Percentiles rank a stretch among this genome's conserved stretches.
Conservation (phyloP, 2,329 filamentous ascomycete genomes). For the Aspergillus sp. region DNA sequence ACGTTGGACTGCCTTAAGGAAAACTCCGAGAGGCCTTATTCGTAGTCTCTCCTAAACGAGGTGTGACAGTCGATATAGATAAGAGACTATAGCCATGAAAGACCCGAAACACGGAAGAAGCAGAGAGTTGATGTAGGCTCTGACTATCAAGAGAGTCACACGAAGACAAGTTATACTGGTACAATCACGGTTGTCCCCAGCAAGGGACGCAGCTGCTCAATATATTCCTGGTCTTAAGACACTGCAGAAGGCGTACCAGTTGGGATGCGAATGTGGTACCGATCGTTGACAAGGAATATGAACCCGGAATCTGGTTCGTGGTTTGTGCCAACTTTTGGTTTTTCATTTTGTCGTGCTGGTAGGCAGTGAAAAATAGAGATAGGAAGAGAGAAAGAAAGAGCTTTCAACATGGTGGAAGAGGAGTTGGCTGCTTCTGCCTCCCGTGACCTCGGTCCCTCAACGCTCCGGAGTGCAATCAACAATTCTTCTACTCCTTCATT, state of each 20-base stretch:
- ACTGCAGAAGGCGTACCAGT: background rate
- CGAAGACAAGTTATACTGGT: background rate
- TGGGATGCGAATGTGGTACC: constrained; percentile 3
- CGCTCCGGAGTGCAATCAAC: background rate
- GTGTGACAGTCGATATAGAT: background rate
- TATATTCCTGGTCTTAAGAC: background rate
- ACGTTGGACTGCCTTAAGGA: constrained; percentile 9
- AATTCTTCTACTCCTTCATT: background rate
- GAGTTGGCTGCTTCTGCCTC: background rate
- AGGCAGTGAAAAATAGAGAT: background rate
- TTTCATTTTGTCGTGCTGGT: background rate
- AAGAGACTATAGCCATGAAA: background rate
- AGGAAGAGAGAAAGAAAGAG: background rate
- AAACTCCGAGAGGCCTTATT: constrained; percentile 17
- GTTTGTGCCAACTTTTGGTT: background rate
- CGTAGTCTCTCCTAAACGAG: background rate
- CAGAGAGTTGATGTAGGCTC: background rate
- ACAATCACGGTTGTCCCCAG: background rate
- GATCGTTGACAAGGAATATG: background rate
- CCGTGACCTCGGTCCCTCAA: constrained; percentile 11
- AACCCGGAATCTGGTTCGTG: background rate
- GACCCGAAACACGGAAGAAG: background rate
- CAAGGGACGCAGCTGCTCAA: background rate
- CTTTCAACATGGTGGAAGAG: constrained; percentile 12
- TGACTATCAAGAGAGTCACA: background rate